Percentiles rank a stretch among this genome's conserved stretches.
Evolutionary conservation across 2,329 filamentous ascomycete genomes (phyloP).

Genomic region (Aphanocladium album): DNA sequence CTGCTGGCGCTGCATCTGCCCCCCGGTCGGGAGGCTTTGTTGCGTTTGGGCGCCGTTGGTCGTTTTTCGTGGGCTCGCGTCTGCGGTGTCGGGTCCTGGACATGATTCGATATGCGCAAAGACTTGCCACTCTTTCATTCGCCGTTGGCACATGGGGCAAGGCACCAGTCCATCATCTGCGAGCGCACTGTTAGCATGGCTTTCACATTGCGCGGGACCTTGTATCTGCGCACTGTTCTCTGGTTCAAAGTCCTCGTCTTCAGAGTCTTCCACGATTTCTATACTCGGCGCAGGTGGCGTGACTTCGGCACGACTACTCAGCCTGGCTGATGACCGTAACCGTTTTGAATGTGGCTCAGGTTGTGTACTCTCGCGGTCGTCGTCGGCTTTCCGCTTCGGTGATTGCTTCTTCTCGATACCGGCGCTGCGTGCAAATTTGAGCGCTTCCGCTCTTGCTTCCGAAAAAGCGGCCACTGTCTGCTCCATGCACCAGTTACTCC

Average conservation of each 20-base stretch:
- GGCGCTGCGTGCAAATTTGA: conserved; percentile 56
- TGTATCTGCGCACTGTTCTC: conserved; percentile 21
- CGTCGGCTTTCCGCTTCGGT: conserved; percentile 51
- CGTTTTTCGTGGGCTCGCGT: conserved; percentile 5
- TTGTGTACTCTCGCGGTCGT: conserved; percentile 26
- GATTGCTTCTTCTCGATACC: conserved; percentile 3
- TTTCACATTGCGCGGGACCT: no score
- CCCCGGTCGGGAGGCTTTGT: conserved; percentile 5
- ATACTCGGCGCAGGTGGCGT: conserved; percentile 21
- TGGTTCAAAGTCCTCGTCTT: conserved; percentile 28
- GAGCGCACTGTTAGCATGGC: conserved; percentile 11
- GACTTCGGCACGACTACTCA: conserved; percentile 38
- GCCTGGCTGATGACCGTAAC: conserved; percentile 46
- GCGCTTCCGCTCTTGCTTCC: conserved; percentile 54
- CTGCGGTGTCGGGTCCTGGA: conserved; percentile 30
- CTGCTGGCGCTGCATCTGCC: conserved; percentile 23
- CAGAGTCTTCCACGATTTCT: conserved; percentile 21
- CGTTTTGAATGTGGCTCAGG: conserved; percentile 38
- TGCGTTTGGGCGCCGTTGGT: background rate
- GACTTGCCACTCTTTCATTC: conserved; percentile 76
- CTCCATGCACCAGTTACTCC: conserved; percentile 78
- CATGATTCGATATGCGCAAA: conserved; percentile 75
- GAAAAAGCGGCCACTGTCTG: conserved; percentile 79
- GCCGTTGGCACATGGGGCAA: conserved; percentile 74
- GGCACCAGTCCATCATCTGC: conserved; percentile 69